A percentile compares a stretch with the other conserved stretches of the same genome.
phyloP scores from a whole-genome alignment of 805 yeast genomes.

The Kodamaea laetipori region DNA sequence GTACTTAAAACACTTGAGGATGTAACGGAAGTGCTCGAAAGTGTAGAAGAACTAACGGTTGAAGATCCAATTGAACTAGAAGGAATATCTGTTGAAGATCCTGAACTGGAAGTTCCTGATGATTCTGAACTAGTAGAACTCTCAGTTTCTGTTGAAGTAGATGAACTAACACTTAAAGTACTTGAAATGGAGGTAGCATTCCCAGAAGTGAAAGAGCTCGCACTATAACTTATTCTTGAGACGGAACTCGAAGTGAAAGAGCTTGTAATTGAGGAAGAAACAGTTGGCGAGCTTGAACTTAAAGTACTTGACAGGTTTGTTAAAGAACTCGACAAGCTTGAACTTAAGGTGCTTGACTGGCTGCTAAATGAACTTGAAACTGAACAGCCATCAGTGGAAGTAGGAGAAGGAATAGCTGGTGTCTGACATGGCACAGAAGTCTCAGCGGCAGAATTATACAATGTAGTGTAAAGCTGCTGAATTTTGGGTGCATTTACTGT shows the following conservation, averaged over 20 bases:
- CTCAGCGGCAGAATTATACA: slow-evolving; percentile 11
- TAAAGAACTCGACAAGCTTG: too few relatives aligned
- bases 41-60: neutral
- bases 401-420: neutral
- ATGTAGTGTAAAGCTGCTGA: slow-evolving; percentile 14
- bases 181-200: neutral
- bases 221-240: neutral
- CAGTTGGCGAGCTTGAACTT: neutral
- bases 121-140: too few relatives aligned
- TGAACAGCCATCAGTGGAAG: too few relatives aligned
- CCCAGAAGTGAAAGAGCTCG: neutral
- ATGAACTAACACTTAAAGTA: neutral
- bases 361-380: too few relatives aligned
- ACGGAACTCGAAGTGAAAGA: neutral
- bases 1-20: neutral
- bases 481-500: slow-evolving; percentile 17
- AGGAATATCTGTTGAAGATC: too few relatives aligned
- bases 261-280: neutral
- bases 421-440: slow-evolving; percentile 7
- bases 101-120: too few relatives aligned
- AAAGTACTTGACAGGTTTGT: too few relatives aligned
- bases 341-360: too few relatives aligned
- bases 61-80: neutral
- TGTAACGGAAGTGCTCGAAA: neutral
- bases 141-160: too few relatives aligned